Percentiles rank a stretch among this genome's conserved stretches.
phyloP scores from a whole-genome alignment of 2,329 filamentous ascomycete genomes.

The Ceratocystis harringtonii region DNA sequence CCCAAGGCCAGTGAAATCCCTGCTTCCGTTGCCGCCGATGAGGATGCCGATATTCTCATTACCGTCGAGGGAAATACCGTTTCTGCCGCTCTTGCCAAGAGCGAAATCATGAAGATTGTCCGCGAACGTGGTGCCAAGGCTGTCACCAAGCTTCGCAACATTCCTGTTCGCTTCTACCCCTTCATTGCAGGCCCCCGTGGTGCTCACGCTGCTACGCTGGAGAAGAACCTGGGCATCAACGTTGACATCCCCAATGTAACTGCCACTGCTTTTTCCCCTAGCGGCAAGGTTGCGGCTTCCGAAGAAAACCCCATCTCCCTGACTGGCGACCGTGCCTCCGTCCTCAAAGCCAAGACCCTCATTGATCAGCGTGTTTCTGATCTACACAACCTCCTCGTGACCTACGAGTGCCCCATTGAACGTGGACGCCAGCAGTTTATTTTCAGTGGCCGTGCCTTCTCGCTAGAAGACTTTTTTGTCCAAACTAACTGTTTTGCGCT shows the following conservation, averaged over 20 bases:
- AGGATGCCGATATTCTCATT: constrained; percentile 74
- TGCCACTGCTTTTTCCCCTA: constrained; percentile 27
- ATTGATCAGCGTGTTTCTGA: constrained; percentile 67
- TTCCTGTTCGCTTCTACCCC: constrained; percentile 86
- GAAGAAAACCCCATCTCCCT: constrained; percentile 63
- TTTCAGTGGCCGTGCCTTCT: constrained; percentile 56
- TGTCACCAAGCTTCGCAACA: constrained; percentile 64
- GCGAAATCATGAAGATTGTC: constrained; percentile 75
- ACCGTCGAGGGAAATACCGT: constrained; percentile 82
- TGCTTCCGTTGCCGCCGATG: constrained; percentile 46
- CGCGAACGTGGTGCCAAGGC: constrained; percentile 72
- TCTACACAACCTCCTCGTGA: constrained; percentile 57
- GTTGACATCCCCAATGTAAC: constrained; percentile 54
- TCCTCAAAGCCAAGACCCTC: constrained; percentile 62
- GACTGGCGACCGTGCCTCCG: constrained; percentile 68
- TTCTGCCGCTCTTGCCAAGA: constrained; percentile 67
- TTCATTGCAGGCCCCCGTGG: constrained; percentile 79
- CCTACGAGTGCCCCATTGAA: constrained; percentile 69
- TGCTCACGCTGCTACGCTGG: constrained; percentile 49
- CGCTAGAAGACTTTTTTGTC: constrained; percentile 71
- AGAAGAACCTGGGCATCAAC: constrained; percentile 64
- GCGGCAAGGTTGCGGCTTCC: constrained; percentile 39
- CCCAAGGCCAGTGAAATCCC: constrained; percentile 59
- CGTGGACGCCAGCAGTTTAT: constrained; percentile 89
- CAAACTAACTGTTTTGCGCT: constrained; percentile 85